phyloP scores from a whole-genome alignment of 2,329 filamentous ascomycete genomes.

The Tolypocladium pustulatum region DNA sequence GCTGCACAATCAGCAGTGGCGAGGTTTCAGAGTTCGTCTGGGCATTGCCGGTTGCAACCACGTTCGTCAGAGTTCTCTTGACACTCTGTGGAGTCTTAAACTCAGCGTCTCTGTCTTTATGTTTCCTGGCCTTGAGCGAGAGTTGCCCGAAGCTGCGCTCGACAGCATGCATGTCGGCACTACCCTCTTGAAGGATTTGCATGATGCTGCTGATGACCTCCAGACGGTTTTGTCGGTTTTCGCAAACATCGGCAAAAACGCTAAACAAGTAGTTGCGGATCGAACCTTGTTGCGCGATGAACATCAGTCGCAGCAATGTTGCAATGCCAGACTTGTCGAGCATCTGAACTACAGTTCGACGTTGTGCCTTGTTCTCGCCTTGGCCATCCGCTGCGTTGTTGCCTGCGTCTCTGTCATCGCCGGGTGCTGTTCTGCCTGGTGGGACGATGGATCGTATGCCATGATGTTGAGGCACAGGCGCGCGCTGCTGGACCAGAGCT shows the following conservation, averaged over 20 bases:
- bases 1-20: slow-evolving; percentile 88
- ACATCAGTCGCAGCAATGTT: slow-evolving; percentile 96
- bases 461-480: slow-evolving; percentile 14
- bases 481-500: slow-evolving; percentile 42
- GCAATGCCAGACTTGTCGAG: slow-evolving; percentile 92
- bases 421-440: slow-evolving; percentile 18
- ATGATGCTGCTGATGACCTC: slow-evolving; percentile 90
- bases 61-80: slow-evolving; percentile 62
- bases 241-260: slow-evolving; percentile 82
- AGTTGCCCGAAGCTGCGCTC: slow-evolving; percentile 93
- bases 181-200: slow-evolving; percentile 91
- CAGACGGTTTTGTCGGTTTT: slow-evolving; percentile 90
- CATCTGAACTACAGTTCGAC: slow-evolving; percentile 86
- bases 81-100: slow-evolving; percentile 70
- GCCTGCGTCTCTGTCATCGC: slow-evolving; percentile 9
- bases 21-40: slow-evolving; percentile 76
- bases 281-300: slow-evolving; percentile 83
- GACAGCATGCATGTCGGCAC: slow-evolving; percentile 82
- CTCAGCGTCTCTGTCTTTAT: slow-evolving; percentile 48
- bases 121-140: slow-evolving; percentile 80
- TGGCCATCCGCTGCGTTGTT: slow-evolving; percentile 25
- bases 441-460: slow-evolving; percentile 18
- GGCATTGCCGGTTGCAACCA: slow-evolving; percentile 30
- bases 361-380: slow-evolving; percentile 53
- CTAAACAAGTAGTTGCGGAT: slow-evolving; percentile 75